Evolutionary conservation across 2,329 filamentous ascomycete species (phyloP), one percentile per base, ranked within the genome.

Genomic region (Stemphylium lycopersici): DNA sequence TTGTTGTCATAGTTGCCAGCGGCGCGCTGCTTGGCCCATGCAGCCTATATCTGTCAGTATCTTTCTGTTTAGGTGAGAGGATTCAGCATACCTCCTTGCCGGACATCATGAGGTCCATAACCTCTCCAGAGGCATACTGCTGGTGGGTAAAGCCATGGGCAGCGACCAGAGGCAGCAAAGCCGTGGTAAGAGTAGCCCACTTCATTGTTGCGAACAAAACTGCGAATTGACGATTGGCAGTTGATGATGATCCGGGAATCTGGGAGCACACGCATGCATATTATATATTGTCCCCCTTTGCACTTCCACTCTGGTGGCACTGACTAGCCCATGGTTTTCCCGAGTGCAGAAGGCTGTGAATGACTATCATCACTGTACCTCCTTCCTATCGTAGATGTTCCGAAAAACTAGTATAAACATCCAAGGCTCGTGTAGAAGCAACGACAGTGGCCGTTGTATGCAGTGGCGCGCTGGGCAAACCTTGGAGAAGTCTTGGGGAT

Each of bases 101-200:
- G 13, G 41, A 45, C 71, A 73, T 74, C 71, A 74, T 74, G 41
- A 66, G 58, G 16, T 63, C 59, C 71, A 74, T 72, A 45, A 74
- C 69, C 33, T 63, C 62, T 48, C 71, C 71, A 34, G 68, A 72
- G 40, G 63, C 63, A 58, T 73, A 74, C 48, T 73, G 58, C 49
- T 66, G 57, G 50, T 67, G 66, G 13, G 65, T 63, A 53, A 62
- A 71, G 47, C 58, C 56, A 50, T 63, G 62, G 45, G 65, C 71
- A n/a, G 62, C 58, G 46, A 62, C 70, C 63, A 74, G 44, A 48
- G 70, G 69, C 65, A 72, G 47, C 47, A 71, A 63, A 41, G 65
- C 68, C 26, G 68, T 61, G 38, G 66, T 63, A 47, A 72, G 50
- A 47, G 67, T 65, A 32, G 66, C 57, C 61, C 68, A 71, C 67